Percentiles rank a stretch among this genome's conserved stretches.
phyloP scores from a whole-genome alignment of 441 rosid genomes.

The Populus tomentosa region DNA sequence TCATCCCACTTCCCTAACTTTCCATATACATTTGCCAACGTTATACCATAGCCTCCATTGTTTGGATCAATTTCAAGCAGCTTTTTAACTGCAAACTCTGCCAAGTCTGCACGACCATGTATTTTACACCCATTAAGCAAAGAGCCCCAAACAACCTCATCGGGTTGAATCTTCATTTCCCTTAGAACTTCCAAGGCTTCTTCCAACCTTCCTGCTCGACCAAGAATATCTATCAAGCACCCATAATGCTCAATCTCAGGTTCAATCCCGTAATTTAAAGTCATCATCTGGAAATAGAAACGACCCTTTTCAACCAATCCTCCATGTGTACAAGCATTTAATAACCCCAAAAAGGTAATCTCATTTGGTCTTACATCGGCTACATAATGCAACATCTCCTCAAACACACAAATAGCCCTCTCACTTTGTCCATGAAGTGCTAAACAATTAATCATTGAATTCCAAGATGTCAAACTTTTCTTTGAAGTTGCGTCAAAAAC shows the following conservation, averaged over 20 bases:
- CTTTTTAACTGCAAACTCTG: constrained; percentile 56
- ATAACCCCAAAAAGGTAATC: constrained; percentile 55
- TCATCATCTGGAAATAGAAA: constrained; percentile 39
- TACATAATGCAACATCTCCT: constrained; percentile 34
- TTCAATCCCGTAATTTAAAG: constrained; percentile 33
- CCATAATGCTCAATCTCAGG: constrained; percentile 69
- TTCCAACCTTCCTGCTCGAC: constrained; percentile 54
- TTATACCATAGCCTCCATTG: constrained; percentile 63
- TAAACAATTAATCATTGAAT: constrained; percentile 54
- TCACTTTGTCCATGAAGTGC: constrained; percentile 46
- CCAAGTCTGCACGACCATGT: constrained; percentile 48
- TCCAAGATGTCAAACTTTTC: constrained; percentile 52
- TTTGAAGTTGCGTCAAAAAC: constrained; percentile 32
- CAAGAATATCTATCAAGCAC: constrained; percentile 63
- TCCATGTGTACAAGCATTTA: constrained; percentile 63
- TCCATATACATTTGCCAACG: constrained; percentile 75
- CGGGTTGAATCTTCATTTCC: constrained; percentile 27
- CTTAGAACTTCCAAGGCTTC: constrained; percentile 43
- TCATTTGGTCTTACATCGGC: constrained; percentile 42
- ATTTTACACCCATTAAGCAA: constrained; percentile 57
- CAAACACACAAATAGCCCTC: constrained; percentile 38
- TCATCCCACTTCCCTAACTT: constrained; percentile 76
- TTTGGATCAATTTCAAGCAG: constrained; percentile 59
- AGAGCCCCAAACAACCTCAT: constrained; percentile 62
- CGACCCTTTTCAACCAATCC: constrained; percentile 52